Conservation (phyloP, 306 rosid species). For the Phaseolus lunatus region DNA sequence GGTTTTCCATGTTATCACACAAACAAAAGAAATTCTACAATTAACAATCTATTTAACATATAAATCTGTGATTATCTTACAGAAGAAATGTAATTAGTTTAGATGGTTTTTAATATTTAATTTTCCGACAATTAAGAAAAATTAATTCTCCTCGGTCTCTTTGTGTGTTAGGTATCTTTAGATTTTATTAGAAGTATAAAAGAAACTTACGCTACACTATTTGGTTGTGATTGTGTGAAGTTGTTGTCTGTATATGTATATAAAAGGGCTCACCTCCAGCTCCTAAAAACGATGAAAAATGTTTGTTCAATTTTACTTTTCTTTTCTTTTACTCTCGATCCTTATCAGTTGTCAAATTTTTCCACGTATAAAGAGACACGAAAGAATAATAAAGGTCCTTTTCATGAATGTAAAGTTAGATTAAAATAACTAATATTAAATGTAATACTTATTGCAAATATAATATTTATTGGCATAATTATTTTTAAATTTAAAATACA, state of each 20-base stretch:
- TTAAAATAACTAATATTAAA: not conserved
- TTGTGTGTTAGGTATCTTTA: not conserved
- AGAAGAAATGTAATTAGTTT: not conserved
- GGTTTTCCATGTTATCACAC: not conserved
- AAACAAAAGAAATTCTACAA: not conserved
- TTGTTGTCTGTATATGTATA: conserved; percentile 9
- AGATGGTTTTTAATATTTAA: not conserved
- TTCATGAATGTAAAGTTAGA: not conserved
- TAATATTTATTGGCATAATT: not conserved
- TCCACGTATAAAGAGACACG: not conserved
- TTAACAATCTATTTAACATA: not conserved
- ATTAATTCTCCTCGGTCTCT: not conserved
- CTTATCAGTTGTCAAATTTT: not conserved
- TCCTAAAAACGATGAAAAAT: conserved; percentile 23
- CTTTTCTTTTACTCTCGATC: not conserved
- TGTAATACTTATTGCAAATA: not conserved
- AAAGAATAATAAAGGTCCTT: not conserved
- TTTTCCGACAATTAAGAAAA: not conserved
- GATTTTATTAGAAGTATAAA: not conserved
- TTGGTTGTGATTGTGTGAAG: not conserved
- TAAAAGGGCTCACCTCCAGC: not conserved
- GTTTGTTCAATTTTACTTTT: not conserved
- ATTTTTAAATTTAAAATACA: not conserved
- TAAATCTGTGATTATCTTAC: not conserved
- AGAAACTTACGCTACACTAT: not conserved